Percentiles rank a stretch among this genome's conserved stretches.
These are phyloP conservation scores for Triticum urartu DNA, from an alignment of 176 grass and related monocot species.

Conservation along the genomic window DNA sequence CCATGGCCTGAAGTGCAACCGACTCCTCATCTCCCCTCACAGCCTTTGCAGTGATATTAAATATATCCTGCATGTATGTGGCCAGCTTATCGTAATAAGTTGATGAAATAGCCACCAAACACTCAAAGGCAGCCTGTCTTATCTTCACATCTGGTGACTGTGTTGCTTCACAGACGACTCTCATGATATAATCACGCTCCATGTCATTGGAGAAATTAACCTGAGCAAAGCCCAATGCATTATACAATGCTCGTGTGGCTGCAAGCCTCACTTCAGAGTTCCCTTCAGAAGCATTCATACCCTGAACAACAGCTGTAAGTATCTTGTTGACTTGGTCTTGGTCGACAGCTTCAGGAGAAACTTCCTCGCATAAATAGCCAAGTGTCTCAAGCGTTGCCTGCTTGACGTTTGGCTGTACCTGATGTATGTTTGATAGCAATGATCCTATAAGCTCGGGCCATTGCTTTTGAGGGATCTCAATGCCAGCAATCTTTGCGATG, in stretches of 20 bases:
- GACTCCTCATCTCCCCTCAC: conserved; percentile 83
- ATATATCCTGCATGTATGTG: conserved; percentile 79
- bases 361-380: conserved; percentile 87
- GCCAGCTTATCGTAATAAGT: conserved; percentile 76
- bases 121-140: conserved; percentile 83
- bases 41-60: conserved; percentile 81
- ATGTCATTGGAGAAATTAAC: conserved; percentile 88
- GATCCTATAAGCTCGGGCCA: conserved; percentile 77
- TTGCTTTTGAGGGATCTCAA: conserved; percentile 79
- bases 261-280: conserved; percentile 77
- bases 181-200: conserved; percentile 92
- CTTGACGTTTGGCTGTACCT: conserved; percentile 66
- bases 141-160: conserved; percentile 67
- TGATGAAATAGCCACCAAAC: conserved; percentile 82
- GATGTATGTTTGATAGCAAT: conserved; percentile 78
- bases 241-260: conserved; percentile 77
- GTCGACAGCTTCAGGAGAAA: conserved; percentile 68
- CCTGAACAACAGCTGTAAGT: conserved; percentile 90
- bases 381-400: conserved; percentile 80
- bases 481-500: conserved; percentile 78
- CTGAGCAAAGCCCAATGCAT: conserved; percentile 79
- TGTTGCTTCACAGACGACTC: conserved; percentile 78
- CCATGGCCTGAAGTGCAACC: conserved; percentile 91
- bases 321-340: conserved; percentile 85
- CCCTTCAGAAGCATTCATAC: conserved; percentile 79